Conservation (phyloP, 306 rosid species). For the Oxytropis ochrocephala region DNA sequence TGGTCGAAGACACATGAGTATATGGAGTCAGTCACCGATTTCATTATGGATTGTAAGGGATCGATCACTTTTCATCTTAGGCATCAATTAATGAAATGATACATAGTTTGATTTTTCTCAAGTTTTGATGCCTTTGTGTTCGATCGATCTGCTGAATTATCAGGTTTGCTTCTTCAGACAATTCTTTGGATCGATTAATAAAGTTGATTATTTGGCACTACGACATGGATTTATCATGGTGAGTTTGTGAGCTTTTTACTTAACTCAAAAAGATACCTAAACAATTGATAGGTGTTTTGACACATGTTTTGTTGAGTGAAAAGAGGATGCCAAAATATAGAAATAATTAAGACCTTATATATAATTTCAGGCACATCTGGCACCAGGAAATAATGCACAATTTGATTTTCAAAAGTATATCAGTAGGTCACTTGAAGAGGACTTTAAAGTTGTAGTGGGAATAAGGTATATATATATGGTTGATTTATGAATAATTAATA, state of each 20-base stretch:
- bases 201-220: slow-evolving; percentile 64
- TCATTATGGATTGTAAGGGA: slow-evolving; percentile 57
- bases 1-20: slow-evolving; percentile 63
- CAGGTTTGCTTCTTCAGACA: slow-evolving; percentile 91
- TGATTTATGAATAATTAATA: neutral
- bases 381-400: slow-evolving; percentile 47
- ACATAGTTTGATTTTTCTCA: too few species aligned
- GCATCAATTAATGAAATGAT: too few species aligned
- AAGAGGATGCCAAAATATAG: neutral
- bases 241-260: neutral
- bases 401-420: slow-evolving; percentile 81
- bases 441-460: slow-evolving; percentile 74
- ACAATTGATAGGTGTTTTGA: neutral
- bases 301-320: neutral
- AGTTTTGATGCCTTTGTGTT: neutral
- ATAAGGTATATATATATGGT: slow-evolving; percentile 53
- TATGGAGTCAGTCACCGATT: slow-evolving; percentile 42
- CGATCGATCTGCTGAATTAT: too few species aligned
- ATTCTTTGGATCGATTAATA: slow-evolving; percentile 56
- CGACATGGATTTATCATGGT: slow-evolving; percentile 87
- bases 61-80: neutral
- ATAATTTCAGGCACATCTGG: slow-evolving; percentile 69
- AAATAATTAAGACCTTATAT: neutral
- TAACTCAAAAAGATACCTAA: neutral
- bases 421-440: slow-evolving; percentile 74